Conservation (phyloP, 179 eudicot genomes). For the Dionaea muscipula region DNA sequence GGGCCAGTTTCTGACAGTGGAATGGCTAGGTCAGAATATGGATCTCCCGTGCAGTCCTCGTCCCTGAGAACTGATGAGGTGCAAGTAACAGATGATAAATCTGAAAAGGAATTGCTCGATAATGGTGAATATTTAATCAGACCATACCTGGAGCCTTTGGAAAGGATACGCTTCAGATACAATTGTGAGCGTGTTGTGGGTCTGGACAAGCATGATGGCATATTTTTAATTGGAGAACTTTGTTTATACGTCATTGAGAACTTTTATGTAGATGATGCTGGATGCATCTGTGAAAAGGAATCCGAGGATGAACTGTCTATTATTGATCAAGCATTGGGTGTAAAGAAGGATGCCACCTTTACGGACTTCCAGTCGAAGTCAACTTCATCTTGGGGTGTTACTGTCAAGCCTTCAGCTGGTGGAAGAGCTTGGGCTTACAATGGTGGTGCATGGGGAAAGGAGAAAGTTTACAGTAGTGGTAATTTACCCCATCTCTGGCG, state of each 20-base stretch:
- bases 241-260: slow-evolving; percentile 85
- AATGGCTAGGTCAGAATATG: slow-evolving; percentile 47
- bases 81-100: slow-evolving; percentile 46
- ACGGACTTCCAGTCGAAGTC: slow-evolving; percentile 84
- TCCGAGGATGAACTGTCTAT: slow-evolving; percentile 85
- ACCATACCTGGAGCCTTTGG: slow-evolving; percentile 81
- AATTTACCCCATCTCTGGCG: slow-evolving; percentile 86
- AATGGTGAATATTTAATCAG: slow-evolving; percentile 94
- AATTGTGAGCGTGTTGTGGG: slow-evolving; percentile 95
- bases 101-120: slow-evolving; percentile 66
- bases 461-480: slow-evolving; percentile 56
- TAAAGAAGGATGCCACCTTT: slow-evolving; percentile 71
- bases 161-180: slow-evolving; percentile 73
- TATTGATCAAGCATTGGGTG: slow-evolving; percentile 95
- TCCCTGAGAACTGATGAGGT: slow-evolving; percentile 52
- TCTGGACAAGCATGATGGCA: slow-evolving; percentile 98
- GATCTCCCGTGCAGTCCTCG: slow-evolving; percentile 55
- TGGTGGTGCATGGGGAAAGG: slow-evolving; percentile 99
- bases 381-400: slow-evolving; percentile 60
- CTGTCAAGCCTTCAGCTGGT: slow-evolving; percentile 47
- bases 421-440: slow-evolving; percentile 98
- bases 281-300: slow-evolving; percentile 90
- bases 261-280: slow-evolving; percentile 73
- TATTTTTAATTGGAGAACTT: slow-evolving; percentile 91
- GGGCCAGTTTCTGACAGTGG: slow-evolving; percentile 56